These are phyloP conservation scores for Chimonanthus praecox DNA, from an alignment of 164 flowering plant genomes.

Conservation along the genomic window DNA sequence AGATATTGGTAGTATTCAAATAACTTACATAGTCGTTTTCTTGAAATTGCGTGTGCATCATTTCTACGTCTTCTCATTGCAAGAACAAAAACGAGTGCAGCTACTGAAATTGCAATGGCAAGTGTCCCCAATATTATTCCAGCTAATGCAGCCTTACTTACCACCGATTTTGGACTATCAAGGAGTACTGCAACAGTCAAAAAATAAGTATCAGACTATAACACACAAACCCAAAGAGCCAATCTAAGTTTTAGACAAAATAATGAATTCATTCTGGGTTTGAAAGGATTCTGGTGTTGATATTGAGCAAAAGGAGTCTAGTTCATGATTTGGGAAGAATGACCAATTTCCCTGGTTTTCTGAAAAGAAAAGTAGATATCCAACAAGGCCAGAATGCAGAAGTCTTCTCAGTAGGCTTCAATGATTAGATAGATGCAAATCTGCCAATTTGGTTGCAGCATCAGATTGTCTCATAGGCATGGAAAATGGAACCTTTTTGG, in stretches of 20 bases:
- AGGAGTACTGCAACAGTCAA: constrained; percentile 20
- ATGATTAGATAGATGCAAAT: not conserved
- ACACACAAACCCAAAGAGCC: not conserved
- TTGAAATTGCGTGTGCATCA: constrained; percentile 24
- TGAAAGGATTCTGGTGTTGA: not conserved
- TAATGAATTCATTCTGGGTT: not conserved
- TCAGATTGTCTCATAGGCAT: not conserved
- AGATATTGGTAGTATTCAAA: not conserved
- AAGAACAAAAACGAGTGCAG: constrained; percentile 46
- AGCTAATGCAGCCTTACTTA: constrained; percentile 50
- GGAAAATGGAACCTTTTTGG: not conserved
- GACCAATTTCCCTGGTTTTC: not conserved
- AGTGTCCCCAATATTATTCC: constrained; percentile 42
- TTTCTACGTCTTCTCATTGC: constrained; percentile 29
- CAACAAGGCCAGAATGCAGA: not conserved
- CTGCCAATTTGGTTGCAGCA: not conserved
- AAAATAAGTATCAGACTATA: not conserved
- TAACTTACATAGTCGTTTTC: constrained; percentile 48
- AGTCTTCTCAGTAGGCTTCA: not conserved
- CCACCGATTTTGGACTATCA: constrained; percentile 25
- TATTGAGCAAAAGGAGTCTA: not conserved
- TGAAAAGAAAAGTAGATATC: not conserved
- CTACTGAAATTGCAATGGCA: constrained; percentile 40
- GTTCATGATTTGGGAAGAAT: not conserved
- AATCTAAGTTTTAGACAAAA: not conserved